Base-by-base conservation (phyloP, 176 grass and related monocot genomes). In the Pontederia crassipes region DNA sequence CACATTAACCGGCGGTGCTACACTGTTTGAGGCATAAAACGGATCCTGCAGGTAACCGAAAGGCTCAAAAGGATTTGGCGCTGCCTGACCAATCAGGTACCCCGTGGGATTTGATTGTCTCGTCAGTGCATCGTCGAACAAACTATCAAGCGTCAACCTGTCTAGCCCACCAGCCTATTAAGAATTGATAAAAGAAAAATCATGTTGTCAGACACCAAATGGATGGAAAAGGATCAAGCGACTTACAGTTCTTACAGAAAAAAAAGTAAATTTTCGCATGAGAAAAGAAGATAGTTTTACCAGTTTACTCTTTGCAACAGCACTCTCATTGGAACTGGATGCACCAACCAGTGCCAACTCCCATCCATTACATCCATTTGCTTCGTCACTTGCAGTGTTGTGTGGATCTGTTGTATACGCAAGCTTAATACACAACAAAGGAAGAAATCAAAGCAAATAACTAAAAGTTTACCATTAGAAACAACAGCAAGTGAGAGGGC, bases 301-400 rank as follows among this genome's bases (percentile, higher is more conserved):
- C 69, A 72, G 56, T 49, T 58, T 59, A 16, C 24, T 35, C 56
- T 59, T 16, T 8, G 69, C 46, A 72, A 72, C 35, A 18, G 9
- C 46, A 72, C 24, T 60, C 35, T 40, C 45, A 52, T 50, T 72
- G 57, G 57, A 72, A 72, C 46, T 72, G 17, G 57, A 9, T n/a
- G 20, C 26, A 32, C 14, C 47, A 35, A 61, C 55, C 16, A 71
- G 55, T 50, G 12, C 57, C 11, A 61, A 13, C 46, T 72, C 56
- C 69, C 69, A 61, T 12, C 46, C 57, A 12, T 46, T 51, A 51
- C 8, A 50, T 4, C 46, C 46, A 8, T 12, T 71, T 50, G 20
- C 32, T 59, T 17, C 16, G 12, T 52, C 26, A 52, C 12, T 24
- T 9, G 32, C 32, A 40, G 32, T 40, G 2, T 40, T 40, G 6